These are phyloP conservation scores for Candida sanyaensis DNA, from an alignment of 1,139 yeast genomes.

Conservation along the genomic window DNA sequence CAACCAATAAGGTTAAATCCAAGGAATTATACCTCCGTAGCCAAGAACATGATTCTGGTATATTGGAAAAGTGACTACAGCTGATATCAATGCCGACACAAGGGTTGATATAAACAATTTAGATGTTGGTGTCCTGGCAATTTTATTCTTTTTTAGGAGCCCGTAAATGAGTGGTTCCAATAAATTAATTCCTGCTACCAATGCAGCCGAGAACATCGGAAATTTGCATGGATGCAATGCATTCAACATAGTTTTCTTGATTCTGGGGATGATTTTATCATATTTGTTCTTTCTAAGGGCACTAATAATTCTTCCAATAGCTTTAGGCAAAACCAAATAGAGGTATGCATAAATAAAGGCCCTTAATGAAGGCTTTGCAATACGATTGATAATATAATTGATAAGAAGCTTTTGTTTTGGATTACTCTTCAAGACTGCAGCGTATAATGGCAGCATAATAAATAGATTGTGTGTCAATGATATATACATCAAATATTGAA, in stretches of 20 bases:
- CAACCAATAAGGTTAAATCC: conserved; percentile 36
- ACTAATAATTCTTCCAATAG: conserved; percentile 20
- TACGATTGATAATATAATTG: conserved; percentile 8
- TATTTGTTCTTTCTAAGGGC: conserved; percentile 22
- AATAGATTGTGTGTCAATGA: conserved; percentile 4
- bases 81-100: conserved; percentile 29
- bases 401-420: neutral
- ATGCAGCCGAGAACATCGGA: conserved; percentile 32
- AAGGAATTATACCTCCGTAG: conserved; percentile 32
- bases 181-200: conserved; percentile 32
- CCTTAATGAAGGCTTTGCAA: conserved; percentile 27
- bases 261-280: conserved; percentile 17
- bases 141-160: conserved; percentile 15
- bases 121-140: conserved; percentile 16
- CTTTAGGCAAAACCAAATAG: conserved; percentile 33
- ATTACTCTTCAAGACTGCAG: neutral
- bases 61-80: conserved; percentile 27
- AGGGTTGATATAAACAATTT: conserved; percentile 32
- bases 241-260: conserved; percentile 17
- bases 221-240: conserved; percentile 34
- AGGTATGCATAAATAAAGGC: conserved; percentile 38
- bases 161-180: conserved; percentile 33
- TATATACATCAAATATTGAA: neutral
- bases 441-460: neutral
- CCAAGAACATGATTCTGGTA: conserved; percentile 33